These are phyloP conservation scores for Phytopythium ostracodes DNA, from an alignment of 352 stramenopile genomes.

Conservation along the genomic window DNA sequence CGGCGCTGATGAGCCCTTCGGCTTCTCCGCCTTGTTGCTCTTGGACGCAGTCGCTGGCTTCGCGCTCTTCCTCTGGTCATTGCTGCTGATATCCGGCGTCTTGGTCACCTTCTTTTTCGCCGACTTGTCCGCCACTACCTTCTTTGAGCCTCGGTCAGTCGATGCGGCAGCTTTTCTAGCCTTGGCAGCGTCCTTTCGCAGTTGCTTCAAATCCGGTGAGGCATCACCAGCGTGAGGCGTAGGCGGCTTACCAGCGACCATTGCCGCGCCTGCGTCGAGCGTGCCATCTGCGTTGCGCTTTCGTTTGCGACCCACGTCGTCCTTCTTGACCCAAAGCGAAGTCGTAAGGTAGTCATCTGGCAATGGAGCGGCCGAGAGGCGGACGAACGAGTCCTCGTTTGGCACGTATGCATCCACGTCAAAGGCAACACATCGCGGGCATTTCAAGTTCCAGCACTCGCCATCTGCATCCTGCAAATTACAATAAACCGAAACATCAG, in stretches of 20 bases:
- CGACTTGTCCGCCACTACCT: constrained; percentile 23
- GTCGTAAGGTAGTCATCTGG: constrained; percentile 49
- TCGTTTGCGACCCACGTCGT: constrained; percentile 46
- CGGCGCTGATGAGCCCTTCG: background rate
- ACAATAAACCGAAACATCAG: background rate
- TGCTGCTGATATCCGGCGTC: constrained; percentile 6
- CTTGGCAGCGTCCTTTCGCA: constrained; percentile 32
- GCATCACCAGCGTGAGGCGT: constrained; percentile 16
- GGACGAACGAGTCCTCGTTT: constrained; percentile 32
- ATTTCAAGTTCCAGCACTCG: constrained; percentile 74
- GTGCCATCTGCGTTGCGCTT: constrained; percentile 28
- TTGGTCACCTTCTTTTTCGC: constrained; percentile 30
- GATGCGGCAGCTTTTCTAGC: constrained; percentile 19
- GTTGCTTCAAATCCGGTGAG: constrained; percentile 32
- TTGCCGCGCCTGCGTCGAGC: constrained; percentile 9
- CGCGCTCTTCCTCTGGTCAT: constrained; percentile 8
- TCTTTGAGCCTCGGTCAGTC: constrained; percentile 26
- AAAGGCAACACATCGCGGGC: constrained; percentile 64
- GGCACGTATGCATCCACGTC: constrained; percentile 53
- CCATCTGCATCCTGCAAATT: constrained; percentile 43
- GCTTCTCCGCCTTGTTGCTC: constrained; percentile 14
- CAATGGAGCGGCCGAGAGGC: constrained; percentile 52
- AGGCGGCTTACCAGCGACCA: constrained; percentile 7
- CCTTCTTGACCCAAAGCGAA: constrained; percentile 31
- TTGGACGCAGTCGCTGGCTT: constrained; percentile 10